These are phyloP conservation scores for Urostyla sp. DNA, from an alignment of 73 alveolate genomes.

Conservation along the genomic window DNA sequence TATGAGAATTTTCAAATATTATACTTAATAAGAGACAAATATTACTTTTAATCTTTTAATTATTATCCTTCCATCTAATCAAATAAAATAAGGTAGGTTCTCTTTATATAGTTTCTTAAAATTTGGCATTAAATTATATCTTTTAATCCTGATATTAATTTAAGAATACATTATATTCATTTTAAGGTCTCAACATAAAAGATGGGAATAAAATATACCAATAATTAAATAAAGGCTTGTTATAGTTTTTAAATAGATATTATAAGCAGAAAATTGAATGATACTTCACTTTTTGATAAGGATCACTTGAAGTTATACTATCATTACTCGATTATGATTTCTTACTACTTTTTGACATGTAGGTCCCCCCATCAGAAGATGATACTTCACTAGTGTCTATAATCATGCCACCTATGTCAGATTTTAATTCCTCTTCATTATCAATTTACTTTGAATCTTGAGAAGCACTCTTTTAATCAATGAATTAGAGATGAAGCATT, in stretches of 20 bases:
- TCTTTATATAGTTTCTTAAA: neutral
- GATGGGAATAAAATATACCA: constrained; percentile 52
- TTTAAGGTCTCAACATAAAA: constrained; percentile 11
- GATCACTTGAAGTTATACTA: constrained; percentile 44
- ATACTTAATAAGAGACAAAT: neutral
- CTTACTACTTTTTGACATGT: neutral
- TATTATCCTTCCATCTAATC: neutral
- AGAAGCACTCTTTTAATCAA: constrained; percentile 9
- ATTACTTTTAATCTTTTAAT: neutral
- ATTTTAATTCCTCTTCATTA: constrained; percentile 24
- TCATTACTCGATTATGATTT: constrained; percentile 45
- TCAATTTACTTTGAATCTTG: constrained; percentile 35
- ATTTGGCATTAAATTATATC: neutral
- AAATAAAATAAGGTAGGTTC: constrained; percentile 43
- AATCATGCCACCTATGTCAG: constrained; percentile 36
- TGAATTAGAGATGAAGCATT: constrained; percentile 28
- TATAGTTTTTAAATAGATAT: constrained; percentile 3
- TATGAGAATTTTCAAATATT: constrained; percentile 8
- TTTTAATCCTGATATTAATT: neutral
- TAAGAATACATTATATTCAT: constrained; percentile 5
- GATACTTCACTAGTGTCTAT: constrained; percentile 53
- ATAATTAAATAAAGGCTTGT: constrained; percentile 21
- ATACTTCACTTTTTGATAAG: constrained; percentile 23
- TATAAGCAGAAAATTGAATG: constrained; percentile 16
- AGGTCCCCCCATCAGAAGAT: constrained; percentile 20